phyloP scores from a whole-genome alignment of 139 green algal species.

The Deuterostichococcus epilithicus region DNA sequence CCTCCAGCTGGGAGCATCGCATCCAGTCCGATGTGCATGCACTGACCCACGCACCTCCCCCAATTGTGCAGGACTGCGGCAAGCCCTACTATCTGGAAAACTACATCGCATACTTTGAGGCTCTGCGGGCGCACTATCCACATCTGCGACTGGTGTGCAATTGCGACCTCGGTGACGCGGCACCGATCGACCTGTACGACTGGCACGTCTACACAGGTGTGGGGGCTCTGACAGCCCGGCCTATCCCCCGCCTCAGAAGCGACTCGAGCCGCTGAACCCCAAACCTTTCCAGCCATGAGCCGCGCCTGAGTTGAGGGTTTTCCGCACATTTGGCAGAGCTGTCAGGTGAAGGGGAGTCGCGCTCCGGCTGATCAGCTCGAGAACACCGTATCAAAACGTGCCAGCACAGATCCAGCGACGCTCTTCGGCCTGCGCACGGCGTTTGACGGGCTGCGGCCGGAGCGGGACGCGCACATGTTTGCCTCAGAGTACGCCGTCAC shows the following conservation, averaged over 20 bases:
- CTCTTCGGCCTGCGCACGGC: slow-evolving; percentile 15
- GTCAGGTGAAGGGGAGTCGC: too few relatives aligned
- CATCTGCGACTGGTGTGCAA: slow-evolving; percentile 51
- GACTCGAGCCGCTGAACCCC: too few relatives aligned
- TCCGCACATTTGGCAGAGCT: too few relatives aligned
- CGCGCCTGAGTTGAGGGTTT: too few relatives aligned
- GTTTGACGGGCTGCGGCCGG: slow-evolving; percentile 8
- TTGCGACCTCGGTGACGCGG: slow-evolving; percentile 48
- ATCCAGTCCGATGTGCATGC: too few relatives aligned
- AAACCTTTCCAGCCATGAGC: too few relatives aligned
- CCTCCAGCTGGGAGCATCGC: too few relatives aligned
- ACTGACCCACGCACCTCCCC: too few relatives aligned
- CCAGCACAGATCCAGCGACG: not conserved
- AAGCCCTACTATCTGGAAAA: slow-evolving; percentile 39
- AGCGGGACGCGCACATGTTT: slow-evolving; percentile 24
- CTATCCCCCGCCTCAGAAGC: too few relatives aligned
- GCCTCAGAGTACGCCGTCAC: slow-evolving; percentile 41
- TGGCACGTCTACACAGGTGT: slow-evolving; percentile 47
- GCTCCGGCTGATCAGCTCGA: too few relatives aligned
- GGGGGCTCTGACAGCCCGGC: too few relatives aligned
- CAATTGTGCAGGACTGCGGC: slow-evolving; percentile 50
- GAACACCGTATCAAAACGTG: too few relatives aligned
- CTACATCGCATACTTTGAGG: slow-evolving; percentile 45
- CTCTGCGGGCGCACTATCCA: slow-evolving; percentile 39
- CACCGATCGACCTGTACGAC: slow-evolving; percentile 42